These are phyloP conservation scores for Apiotrichum siamense DNA, from an alignment of 1,284 basidiomycete species.

Conservation along the genomic window DNA sequence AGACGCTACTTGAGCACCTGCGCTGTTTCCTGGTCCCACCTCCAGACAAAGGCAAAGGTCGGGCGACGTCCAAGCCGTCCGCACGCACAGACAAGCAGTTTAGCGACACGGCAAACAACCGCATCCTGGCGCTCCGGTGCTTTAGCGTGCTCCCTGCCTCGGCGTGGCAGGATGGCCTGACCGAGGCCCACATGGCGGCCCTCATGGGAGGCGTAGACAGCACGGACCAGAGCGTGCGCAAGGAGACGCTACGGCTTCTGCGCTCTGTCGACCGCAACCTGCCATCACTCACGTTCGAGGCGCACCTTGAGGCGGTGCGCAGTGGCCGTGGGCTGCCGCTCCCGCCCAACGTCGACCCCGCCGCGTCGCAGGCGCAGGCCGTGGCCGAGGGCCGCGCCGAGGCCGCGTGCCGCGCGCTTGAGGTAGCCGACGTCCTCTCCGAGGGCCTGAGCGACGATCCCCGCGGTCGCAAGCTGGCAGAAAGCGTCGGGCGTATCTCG, in stretches of 20 bases:
- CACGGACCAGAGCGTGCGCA: conserved; percentile 30
- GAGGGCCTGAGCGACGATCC: background rate
- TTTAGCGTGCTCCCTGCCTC: conserved; percentile 20
- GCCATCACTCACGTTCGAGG: conserved; percentile 9
- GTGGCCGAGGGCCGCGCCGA: conserved; percentile 11
- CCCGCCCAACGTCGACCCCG: background rate
- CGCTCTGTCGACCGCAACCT: conserved; percentile 13
- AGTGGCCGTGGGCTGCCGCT: conserved; percentile 2
- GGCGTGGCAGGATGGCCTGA: conserved; percentile 29
- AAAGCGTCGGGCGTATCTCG: conserved; percentile 8
- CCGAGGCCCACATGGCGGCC: conserved; percentile 31
- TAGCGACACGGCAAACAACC: conserved; percentile 25
- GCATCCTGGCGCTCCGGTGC: conserved; percentile 34
- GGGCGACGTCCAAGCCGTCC: background rate
- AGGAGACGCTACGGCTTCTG: conserved; percentile 34
- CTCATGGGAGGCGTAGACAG: conserved; percentile 41
- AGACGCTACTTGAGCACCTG: conserved; percentile 3
- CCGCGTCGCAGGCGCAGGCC: background rate
- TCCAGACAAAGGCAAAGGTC: conserved; percentile 8
- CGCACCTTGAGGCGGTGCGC: conserved; percentile 7
- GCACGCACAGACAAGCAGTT: conserved; percentile 1
- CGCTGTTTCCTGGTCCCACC: conserved; percentile 8
- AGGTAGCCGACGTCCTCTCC: conserved; percentile 20
- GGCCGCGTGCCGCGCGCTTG: conserved; percentile 27
- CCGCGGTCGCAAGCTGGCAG: conserved; percentile 6